phyloP scores from a whole-genome alignment of 164 flowering plant genomes.

The Magnolia changhungtana region DNA sequence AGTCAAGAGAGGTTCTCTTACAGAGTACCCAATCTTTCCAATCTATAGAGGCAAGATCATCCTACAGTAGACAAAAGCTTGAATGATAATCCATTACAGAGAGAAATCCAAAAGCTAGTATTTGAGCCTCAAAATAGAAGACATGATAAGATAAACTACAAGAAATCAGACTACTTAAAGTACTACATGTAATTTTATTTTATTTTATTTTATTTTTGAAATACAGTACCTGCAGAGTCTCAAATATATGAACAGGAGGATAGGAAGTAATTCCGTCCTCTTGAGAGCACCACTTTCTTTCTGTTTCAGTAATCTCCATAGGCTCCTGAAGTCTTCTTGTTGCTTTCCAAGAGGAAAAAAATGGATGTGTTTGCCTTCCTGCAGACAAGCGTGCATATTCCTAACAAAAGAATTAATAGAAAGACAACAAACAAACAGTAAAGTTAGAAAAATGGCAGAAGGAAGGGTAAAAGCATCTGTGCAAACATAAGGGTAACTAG shows the following conservation, averaged over 20 bases:
- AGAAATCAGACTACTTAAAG: neutral
- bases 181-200: too few species aligned
- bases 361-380: constrained; percentile 85
- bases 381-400: constrained; percentile 74
- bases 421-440: neutral
- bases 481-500: neutral
- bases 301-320: constrained; percentile 26
- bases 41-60: constrained; percentile 40
- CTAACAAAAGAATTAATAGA: constrained; percentile 33
- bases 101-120: neutral
- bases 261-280: constrained; percentile 25
- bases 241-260: constrained; percentile 79
- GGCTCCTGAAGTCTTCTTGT: constrained; percentile 41
- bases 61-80: constrained; percentile 35
- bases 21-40: constrained; percentile 73
- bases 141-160: neutral
- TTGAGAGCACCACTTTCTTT: constrained; percentile 22
- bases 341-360: constrained; percentile 60
- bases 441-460: neutral
- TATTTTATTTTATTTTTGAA: neutral
- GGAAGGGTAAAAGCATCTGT: neutral
- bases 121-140: neutral
- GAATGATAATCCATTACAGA: neutral
- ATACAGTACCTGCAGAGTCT: constrained; percentile 46
- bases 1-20: constrained; percentile 26